Evolutionary conservation across 768 basidiomycete genomes (phyloP), one percentile per base, ranked within the genome.

Genomic region (Lanmaoa rubissima): DNA sequence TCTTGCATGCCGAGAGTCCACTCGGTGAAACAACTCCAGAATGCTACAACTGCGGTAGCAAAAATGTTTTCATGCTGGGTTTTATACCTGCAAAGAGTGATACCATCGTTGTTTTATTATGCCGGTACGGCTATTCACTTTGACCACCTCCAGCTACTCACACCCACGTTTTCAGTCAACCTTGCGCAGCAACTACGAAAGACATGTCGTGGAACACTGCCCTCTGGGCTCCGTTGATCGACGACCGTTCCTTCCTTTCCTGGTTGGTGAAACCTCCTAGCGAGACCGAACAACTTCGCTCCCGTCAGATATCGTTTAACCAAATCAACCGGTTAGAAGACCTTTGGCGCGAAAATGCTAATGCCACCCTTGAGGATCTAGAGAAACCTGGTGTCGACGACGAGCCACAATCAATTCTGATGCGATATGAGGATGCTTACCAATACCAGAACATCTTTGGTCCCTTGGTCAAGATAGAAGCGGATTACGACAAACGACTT

Each of bases 381-480:
- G 96, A 97, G 70, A 95, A 97, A 69, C 94, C 94, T 0, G 94
- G 95, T 7, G 91, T 98, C 1, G 97, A 99, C 66, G 97, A 99
- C 72, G 97, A 99, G 66, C 94, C 97, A 4, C 94, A 98, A 70
- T 84, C 89, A 8, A 90, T 99, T 59, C 70, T 96, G 24, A 74
- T 90, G 52, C 88, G 87, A 61, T 99, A 99, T 72, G 96, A 98
- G 70, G 97, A 99, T 71, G 97, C 97, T 44, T 99, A 98, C 69
- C 97, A 98, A 67, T 99, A 99, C 71, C 97, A 99, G 77, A 99
- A 99, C 69, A 98, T 99, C 54, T 96, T 98, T 66, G 97, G 97
- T 5, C 97, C 97, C 16, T 83, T 99, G 45, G 97, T 99, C 73
- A 99, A 99, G 78, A 98, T 99, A 64, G 97, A 99, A 69, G 97